phyloP scores from a whole-genome alignment of 257 asterid species.

The Nicotiana undulata region DNA sequence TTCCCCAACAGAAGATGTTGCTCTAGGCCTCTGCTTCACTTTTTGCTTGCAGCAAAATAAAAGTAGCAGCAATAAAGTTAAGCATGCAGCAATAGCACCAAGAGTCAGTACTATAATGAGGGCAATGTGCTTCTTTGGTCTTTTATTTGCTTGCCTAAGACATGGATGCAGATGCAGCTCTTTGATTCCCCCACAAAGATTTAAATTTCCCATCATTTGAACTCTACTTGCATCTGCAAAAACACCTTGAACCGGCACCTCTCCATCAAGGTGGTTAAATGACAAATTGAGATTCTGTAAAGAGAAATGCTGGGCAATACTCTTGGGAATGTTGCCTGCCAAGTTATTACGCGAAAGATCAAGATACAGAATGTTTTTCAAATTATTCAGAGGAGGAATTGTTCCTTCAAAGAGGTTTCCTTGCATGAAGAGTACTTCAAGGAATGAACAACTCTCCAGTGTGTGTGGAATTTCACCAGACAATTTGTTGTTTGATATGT shows the following conservation, averaged over 20 bases:
- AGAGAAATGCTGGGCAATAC: slow-evolving; percentile 17
- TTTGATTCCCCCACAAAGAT: slow-evolving; percentile 38
- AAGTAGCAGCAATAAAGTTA: slow-evolving; percentile 24
- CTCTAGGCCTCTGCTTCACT: slow-evolving; percentile 5
- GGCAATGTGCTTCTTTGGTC: slow-evolving; percentile 6
- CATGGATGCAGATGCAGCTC: slow-evolving; percentile 30
- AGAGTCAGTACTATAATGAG: slow-evolving; percentile 13
- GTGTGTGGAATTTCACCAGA: slow-evolving; percentile 35
- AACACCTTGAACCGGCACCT: slow-evolving; percentile 33
- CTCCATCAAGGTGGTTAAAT: slow-evolving; percentile 37
- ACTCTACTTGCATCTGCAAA: slow-evolving; percentile 24
- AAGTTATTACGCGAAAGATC: slow-evolving; percentile 35
- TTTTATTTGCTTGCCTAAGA: slow-evolving; percentile 12
- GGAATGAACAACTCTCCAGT: slow-evolving; percentile 25
- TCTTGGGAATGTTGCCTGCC: slow-evolving; percentile 29
- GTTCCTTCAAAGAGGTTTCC: slow-evolving; percentile 28
- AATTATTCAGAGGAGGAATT: slow-evolving; percentile 25
- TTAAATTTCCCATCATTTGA: slow-evolving; percentile 26
- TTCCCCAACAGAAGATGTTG: slow-evolving; percentile 7
- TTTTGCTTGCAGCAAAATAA: slow-evolving; percentile 15
- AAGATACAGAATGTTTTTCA: slow-evolving; percentile 24
- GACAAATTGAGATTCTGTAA: slow-evolving; percentile 31
- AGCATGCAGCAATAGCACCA: slow-evolving; percentile 16
- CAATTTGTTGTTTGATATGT: slow-evolving; percentile 32
- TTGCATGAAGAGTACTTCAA: slow-evolving; percentile 27